Conservation (phyloP, 2,329 filamentous ascomycete genomes). For the Botrytis paeoniae region DNA sequence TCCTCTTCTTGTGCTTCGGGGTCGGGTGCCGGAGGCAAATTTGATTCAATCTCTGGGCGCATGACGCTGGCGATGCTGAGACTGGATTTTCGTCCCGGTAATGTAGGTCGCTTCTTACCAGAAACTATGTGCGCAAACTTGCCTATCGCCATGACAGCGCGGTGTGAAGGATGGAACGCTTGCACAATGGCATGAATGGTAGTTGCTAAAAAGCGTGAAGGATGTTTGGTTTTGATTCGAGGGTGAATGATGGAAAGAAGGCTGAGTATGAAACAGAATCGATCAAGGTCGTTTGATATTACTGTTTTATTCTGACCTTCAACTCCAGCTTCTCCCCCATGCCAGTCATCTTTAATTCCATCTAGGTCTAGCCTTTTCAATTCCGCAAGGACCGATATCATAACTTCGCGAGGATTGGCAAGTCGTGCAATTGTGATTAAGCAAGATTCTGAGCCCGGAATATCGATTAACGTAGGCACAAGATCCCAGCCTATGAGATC, state of each 20-base stretch:
- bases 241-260: constrained; percentile 72
- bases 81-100: constrained; percentile 59
- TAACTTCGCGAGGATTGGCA: constrained; percentile 78
- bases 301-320: constrained; percentile 24
- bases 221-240: constrained; percentile 72
- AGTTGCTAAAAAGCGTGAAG: constrained; percentile 73
- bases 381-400: constrained; percentile 74
- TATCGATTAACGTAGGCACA: constrained; percentile 67
- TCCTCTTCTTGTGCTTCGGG: constrained; percentile 56
- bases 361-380: constrained; percentile 57
- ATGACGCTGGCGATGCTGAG: constrained; percentile 51
- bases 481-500: constrained; percentile 82
- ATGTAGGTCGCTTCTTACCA: constrained; percentile 61
- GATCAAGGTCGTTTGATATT: constrained; percentile 38
- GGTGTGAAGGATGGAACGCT: constrained; percentile 60
- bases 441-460: constrained; percentile 67
- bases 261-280: constrained; percentile 67
- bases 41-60: constrained; percentile 47
- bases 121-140: constrained; percentile 68
- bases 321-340: constrained; percentile 24
- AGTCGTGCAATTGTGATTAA: constrained; percentile 71
- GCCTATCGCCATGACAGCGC: constrained; percentile 68
- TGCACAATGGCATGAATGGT: constrained; percentile 70
- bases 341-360: constrained; percentile 36
- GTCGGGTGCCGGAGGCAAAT: constrained; percentile 52